Conservation (phyloP, 371 early-diverging fungal species). For the Actinomortierella ambigua region DNA sequence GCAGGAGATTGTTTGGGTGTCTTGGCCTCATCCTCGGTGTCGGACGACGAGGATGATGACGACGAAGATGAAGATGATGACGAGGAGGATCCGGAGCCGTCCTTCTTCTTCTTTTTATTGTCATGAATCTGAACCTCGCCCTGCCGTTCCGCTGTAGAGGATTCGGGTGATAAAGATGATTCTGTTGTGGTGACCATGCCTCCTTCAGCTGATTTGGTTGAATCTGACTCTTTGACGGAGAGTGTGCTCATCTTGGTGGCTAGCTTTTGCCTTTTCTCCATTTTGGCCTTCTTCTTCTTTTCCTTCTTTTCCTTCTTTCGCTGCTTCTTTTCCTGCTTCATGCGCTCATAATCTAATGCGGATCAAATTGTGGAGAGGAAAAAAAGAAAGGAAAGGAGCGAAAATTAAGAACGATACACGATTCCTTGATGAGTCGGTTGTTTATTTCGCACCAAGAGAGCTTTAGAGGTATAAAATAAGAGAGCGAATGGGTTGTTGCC, state of each 20-base stretch:
- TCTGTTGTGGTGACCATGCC: constrained; percentile 21
- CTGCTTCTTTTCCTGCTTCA: constrained; percentile 42
- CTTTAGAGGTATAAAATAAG: no score
- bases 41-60: constrained; percentile 30
- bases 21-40: constrained; percentile 23
- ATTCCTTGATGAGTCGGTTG: no score
- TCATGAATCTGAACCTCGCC: constrained; percentile 4
- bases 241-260: constrained; percentile 3
- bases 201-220: constrained; percentile 7
- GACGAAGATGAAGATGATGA: constrained; percentile 30
- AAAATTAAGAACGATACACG: neutral
- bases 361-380: neutral
- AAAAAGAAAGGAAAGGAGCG: neutral
- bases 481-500: no score
- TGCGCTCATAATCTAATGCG: constrained; percentile 1
- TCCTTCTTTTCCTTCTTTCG: constrained; percentile 20
- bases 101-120: constrained; percentile 26
- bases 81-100: constrained; percentile 30
- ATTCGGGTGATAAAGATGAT: no score
- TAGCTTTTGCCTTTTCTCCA: constrained; percentile 17
- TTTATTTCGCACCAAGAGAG: no score
- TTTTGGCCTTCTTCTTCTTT: constrained; percentile 17
- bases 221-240: neutral
- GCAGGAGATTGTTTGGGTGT: constrained; percentile 12
- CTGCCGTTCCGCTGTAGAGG: no score